Percentiles rank a stretch among this genome's conserved stretches.
Evolutionary conservation across 768 basidiomycete genomes (phyloP).

Genomic region (Cubamyces lactineus): DNA sequence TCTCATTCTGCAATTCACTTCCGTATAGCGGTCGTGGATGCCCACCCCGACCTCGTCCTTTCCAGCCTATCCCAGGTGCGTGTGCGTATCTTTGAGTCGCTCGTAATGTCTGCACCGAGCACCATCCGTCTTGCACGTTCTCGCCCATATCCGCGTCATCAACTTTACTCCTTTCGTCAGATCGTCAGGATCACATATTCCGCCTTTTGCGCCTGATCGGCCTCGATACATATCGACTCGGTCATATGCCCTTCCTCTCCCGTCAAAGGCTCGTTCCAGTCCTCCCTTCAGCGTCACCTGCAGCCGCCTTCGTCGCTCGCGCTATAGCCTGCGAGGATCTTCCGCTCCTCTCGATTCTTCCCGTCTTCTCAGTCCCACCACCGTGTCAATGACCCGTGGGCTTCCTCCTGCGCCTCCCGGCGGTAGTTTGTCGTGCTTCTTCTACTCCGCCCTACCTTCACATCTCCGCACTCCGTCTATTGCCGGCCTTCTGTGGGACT

Average conservation of each 20-base stretch:
- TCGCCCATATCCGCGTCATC: slow-evolving; percentile 19
- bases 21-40: too few species aligned
- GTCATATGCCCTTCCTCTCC: slow-evolving; percentile 20
- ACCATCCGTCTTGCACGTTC: slow-evolving; percentile 6
- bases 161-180: slow-evolving; percentile 13
- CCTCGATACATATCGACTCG: slow-evolving; percentile 17
- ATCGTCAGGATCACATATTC: slow-evolving; percentile 19
- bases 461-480: slow-evolving; percentile 8
- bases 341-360: slow-evolving; percentile 1
- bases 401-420: slow-evolving; percentile 15
- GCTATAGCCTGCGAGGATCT: slow-evolving; percentile 15
- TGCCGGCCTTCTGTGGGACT: slow-evolving; percentile 10
- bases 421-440: slow-evolving; percentile 6
- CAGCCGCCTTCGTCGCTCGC: slow-evolving; percentile 1
- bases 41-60: too few species aligned
- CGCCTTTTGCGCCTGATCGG: slow-evolving; percentile 21
- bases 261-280: background rate
- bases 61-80: background rate
- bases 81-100: background rate
- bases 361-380: background rate
- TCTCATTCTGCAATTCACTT: too few species aligned
- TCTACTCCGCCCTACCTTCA: slow-evolving; percentile 5
- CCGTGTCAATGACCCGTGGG: background rate
- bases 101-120: background rate
- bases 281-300: slow-evolving; percentile 17